Conservation (phyloP, 78 protist genomes). For the Dictyostelium firmibasis region DNA sequence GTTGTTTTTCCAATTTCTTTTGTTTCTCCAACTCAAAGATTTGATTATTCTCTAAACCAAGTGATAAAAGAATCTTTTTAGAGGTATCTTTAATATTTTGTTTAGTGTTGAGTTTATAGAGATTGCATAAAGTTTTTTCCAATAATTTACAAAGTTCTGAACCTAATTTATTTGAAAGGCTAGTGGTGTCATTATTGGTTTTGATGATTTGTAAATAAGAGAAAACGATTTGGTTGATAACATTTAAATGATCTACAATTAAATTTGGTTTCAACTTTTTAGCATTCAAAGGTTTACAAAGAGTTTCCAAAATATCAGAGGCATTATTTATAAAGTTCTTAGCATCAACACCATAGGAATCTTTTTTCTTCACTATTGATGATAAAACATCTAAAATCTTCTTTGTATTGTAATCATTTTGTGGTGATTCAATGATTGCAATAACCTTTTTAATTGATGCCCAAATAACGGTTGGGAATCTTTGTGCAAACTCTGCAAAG, state of each 20-base stretch:
- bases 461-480: slow-evolving; percentile 38
- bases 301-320: background rate
- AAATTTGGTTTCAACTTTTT: slow-evolving; percentile 1
- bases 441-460: slow-evolving; percentile 8
- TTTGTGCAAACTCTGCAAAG: slow-evolving; percentile 40
- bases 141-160: background rate
- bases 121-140: background rate
- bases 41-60: slow-evolving; percentile 17
- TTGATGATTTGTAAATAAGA: background rate
- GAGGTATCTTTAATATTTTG: slow-evolving; percentile 34
- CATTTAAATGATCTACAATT: background rate
- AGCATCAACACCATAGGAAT: background rate
- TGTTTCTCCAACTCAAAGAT: slow-evolving; percentile 6
- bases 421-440: background rate
- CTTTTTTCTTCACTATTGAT: background rate
- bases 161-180: background rate
- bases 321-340: background rate
- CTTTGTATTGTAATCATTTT: slow-evolving; percentile 14
- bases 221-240: background rate
- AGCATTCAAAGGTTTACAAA: background rate
- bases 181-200: background rate
- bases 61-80: background rate
- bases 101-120: background rate
- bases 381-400: slow-evolving; percentile 27
- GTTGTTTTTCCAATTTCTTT: slow-evolving; percentile 19